phyloP scores from a whole-genome alignment of 2,329 filamentous ascomycete species.

The Akanthomyces muscarius region DNA sequence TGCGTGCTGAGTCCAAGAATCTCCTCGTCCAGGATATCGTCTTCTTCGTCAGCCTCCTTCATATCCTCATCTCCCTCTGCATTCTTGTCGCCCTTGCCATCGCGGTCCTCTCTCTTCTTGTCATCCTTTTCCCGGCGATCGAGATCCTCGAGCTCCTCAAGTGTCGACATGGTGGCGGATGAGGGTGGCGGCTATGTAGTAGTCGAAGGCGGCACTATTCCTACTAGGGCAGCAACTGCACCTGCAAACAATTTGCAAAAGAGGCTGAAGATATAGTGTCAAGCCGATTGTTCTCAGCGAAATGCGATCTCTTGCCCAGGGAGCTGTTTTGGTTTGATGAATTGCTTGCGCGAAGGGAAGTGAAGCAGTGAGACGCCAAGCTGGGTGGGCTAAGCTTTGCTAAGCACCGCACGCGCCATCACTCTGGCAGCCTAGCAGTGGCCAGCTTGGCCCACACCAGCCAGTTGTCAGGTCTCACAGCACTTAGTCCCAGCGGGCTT shows the following conservation, averaged over 20 bases:
- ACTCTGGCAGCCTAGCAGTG: conserved; percentile 12
- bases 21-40: conserved; percentile 82
- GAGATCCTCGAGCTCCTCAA: conserved; percentile 88
- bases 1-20: conserved; percentile 89
- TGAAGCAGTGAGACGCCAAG: conserved; percentile 11
- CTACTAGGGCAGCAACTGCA: not conserved
- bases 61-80: conserved; percentile 79
- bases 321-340: conserved; percentile 3
- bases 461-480: not conserved
- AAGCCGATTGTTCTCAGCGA: not conserved
- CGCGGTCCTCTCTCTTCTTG: conserved; percentile 41
- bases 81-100: conserved; percentile 39
- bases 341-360: conserved; percentile 10
- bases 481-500: not conserved
- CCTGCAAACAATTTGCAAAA: not conserved
- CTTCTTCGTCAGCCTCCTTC: conserved; percentile 70
- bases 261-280: not conserved
- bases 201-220: not conserved
- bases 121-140: conserved; percentile 77
- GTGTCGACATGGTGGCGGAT: conserved; percentile 67
- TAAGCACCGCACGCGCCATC: conserved; percentile 17
- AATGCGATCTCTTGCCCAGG: not conserved
- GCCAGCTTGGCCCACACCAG: not conserved
- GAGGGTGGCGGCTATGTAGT: not conserved
- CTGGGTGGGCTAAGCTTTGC: conserved; percentile 7